A percentile compares a stretch with the other conserved stretches of the same genome.
Evolutionary conservation across 169 alveolate genomes (phyloP).

Genomic region (Eimeria praecox): DNA sequence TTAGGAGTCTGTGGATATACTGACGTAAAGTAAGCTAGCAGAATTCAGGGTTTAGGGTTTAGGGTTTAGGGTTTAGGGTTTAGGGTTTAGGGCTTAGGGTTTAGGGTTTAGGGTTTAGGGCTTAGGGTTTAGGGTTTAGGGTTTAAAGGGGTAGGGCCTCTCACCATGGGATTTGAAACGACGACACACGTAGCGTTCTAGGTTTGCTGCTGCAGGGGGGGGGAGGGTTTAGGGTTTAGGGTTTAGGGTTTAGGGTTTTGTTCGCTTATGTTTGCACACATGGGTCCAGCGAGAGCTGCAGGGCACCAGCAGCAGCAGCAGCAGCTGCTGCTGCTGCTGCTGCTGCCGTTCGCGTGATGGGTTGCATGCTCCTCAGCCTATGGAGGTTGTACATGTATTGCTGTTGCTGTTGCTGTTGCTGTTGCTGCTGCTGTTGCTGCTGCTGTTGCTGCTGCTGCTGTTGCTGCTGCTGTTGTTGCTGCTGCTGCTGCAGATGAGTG

Average conservation of each 20-base stretch:
- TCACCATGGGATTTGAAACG: too few relatives aligned
- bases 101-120: too few relatives aligned
- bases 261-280: too few relatives aligned
- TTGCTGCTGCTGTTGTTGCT: slow-evolving; percentile 11
- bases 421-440: neutral
- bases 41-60: neutral
- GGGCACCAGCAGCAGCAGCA: neutral
- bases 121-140: too few relatives aligned
- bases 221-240: neutral
- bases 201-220: neutral
- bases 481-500: slow-evolving; percentile 36
- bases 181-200: neutral
- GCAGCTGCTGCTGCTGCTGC: neutral
- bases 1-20: neutral
- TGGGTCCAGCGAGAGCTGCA: neutral
- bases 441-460: neutral
- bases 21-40: neutral
- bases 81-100: too few relatives aligned
- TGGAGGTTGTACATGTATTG: neutral
- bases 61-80: too few relatives aligned
- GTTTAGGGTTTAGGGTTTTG: neutral
- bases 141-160: too few relatives aligned
- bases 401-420: neutral
- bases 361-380: too few relatives aligned
- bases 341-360: too few relatives aligned